Evolutionary conservation across 176 grass and related monocot species (phyloP).

Genomic region (Phoenix roebelenii): DNA sequence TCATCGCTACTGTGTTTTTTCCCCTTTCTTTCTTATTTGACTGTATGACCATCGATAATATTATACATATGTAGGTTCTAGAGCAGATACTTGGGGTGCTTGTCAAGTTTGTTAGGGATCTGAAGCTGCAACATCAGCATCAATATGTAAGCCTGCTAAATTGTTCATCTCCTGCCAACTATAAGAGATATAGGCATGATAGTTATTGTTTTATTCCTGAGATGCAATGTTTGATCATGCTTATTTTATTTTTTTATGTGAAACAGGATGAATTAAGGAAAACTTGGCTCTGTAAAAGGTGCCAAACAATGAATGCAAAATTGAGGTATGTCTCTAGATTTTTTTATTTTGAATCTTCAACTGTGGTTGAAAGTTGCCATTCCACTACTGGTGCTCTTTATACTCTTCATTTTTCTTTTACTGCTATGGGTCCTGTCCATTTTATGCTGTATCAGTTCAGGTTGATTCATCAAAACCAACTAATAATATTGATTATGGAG

Average conservation of each 20-base stretch:
- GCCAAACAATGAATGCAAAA: constrained; percentile 97
- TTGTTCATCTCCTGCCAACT: neutral
- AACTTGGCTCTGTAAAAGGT: constrained; percentile 96
- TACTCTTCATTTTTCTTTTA: too few species aligned
- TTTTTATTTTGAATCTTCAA: neutral
- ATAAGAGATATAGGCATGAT: too few species aligned
- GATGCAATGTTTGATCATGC: too few species aligned
- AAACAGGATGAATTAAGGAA: constrained; percentile 93
- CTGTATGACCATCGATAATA: neutral
- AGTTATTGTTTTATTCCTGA: too few species aligned
- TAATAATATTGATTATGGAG: too few species aligned
- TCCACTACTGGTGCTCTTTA: too few species aligned
- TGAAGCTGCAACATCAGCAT: constrained; percentile 93
- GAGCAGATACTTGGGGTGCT: constrained; percentile 97
- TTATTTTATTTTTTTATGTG: constrained; percentile 6
- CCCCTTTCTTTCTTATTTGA: neutral
- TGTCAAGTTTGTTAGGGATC: constrained; percentile 92
- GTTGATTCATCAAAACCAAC: too few species aligned
- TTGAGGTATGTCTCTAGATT: constrained; percentile 44
- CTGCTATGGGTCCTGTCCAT: too few species aligned
- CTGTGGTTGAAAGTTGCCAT: neutral
- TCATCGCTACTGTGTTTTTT: too few species aligned
- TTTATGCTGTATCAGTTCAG: too few species aligned
- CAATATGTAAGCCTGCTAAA: constrained; percentile 61
- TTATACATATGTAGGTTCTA: constrained; percentile 47